phyloP scores from a whole-genome alignment of 1,284 basidiomycete genomes.

The Acaromyces ingoldii region DNA sequence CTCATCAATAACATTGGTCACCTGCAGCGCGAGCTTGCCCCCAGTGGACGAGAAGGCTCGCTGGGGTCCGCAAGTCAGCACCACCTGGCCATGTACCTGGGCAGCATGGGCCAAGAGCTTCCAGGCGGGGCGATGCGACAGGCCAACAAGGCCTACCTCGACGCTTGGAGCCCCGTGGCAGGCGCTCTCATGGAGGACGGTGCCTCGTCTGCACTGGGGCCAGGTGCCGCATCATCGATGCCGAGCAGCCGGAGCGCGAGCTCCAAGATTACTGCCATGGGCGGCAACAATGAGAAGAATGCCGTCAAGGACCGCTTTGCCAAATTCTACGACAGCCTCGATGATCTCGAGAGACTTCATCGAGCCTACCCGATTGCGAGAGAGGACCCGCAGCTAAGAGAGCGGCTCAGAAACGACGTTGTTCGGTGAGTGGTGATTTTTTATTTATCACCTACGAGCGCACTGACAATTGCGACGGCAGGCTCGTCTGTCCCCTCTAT shows the following conservation, averaged over 20 bases:
- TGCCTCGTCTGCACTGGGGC: too few species aligned
- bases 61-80: too few species aligned
- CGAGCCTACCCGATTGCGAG: conserved; percentile 38
- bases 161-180: conserved; percentile 41
- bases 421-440: conserved; percentile 9
- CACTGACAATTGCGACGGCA: neutral
- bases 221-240: too few species aligned
- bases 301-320: conserved; percentile 45
- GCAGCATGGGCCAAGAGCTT: conserved; percentile 34
- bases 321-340: conserved; percentile 40
- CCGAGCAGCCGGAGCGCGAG: conserved; percentile 7
- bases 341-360: conserved; percentile 39
- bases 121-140: conserved; percentile 26
- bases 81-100: conserved; percentile 23
- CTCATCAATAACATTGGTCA: conserved; percentile 41
- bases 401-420: conserved; percentile 28
- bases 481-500: conserved; percentile 37
- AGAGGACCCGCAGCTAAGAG: conserved; percentile 33
- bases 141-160: conserved; percentile 38
- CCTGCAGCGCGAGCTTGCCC: conserved; percentile 19
- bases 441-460: neutral
- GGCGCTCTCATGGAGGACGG: conserved; percentile 39
- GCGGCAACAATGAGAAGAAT: conserved; percentile 32
- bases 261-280: conserved; percentile 34
- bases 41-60: neutral